Evolutionary conservation across 495 filamentous ascomycete species (phyloP), one percentile per base, ranked within the genome.

Genomic region (Penicillium lagena): DNA sequence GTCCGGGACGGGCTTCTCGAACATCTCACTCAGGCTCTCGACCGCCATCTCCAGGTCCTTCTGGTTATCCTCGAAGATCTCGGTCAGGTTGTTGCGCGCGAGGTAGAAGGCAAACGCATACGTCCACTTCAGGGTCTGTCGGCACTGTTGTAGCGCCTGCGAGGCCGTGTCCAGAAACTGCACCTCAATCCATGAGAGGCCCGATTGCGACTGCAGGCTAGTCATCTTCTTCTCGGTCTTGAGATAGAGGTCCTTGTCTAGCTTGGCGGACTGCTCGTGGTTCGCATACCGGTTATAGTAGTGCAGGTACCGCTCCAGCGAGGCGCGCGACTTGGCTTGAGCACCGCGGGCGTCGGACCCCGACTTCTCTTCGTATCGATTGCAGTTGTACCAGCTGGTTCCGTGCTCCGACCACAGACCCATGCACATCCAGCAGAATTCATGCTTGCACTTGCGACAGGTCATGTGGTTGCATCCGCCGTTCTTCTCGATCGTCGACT

Each of bases 381-480:
- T 98, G 77, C 93, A 98, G 62, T 95, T 98, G 68, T 98, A 98
- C 93, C 93, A 98, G 68, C 89, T 96, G n/a, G 93, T 97, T 45
- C 93, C 93, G 58, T 98, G 93, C 62, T 98, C 93, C 1, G 89
- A 90, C 93, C 93, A 98, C 8, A 95, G 71, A 1, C 93, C 93
- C 93, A 98, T 98, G 63, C 93, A 98, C 82, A 98, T 96, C 93
- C 93, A 98, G 72, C 93, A 98, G 58, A 98, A 98, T 63, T 98
- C 93, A 59, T 97, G 85, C 56, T 93, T 90, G 73, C 93, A 98
- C 66, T 98, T 98, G 37, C 93, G 80, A 65, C 93, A 98, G 0
- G 93, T 98, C 93, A 98, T 98, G 60, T 98, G 93, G 73, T 98
- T 98, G 68, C 93, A 98, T 6, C 93, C 93, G 12, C 93, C 93